Evolutionary conservation across 495 filamentous ascomycete species (phyloP).

Genomic region (Xanthoparmelia taractica): DNA sequence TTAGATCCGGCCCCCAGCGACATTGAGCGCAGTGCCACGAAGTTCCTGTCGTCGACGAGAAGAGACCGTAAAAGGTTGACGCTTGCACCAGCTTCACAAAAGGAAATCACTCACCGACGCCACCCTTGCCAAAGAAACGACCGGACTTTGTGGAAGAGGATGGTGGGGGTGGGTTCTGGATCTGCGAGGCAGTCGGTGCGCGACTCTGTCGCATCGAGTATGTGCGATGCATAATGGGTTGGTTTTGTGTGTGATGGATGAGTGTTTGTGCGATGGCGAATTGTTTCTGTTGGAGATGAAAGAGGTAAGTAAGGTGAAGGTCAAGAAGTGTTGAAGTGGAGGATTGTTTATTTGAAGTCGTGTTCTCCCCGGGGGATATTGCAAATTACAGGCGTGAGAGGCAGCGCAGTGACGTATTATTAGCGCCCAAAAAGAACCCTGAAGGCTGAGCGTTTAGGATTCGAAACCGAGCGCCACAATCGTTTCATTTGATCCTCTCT

Average conservation of each 20-base stretch:
- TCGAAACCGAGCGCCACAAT: background rate
- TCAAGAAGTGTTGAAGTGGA: background rate
- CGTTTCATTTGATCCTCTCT: background rate
- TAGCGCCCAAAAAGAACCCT: background rate
- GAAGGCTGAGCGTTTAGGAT: background rate
- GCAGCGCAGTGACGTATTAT: too few species aligned
- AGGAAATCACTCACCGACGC: constrained; percentile 60
- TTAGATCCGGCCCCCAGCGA: background rate
- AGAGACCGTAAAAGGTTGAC: background rate
- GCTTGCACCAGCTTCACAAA: too few species aligned
- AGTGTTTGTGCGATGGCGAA: background rate
- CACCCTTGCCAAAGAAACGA: constrained; percentile 76
- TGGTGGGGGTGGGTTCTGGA: constrained; percentile 89
- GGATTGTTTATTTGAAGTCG: too few species aligned
- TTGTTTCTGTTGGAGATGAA: background rate
- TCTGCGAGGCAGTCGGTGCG: constrained; percentile 82
- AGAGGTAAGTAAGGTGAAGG: constrained; percentile 9
- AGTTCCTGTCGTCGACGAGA: background rate
- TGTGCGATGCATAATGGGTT: constrained; percentile 81
- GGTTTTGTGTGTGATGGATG: constrained; percentile 3
- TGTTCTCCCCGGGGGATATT: too few species aligned
- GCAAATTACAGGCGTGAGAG: background rate
- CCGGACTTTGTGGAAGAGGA: constrained; percentile 81
- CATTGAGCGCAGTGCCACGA: background rate
- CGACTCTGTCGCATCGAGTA: constrained; percentile 97